Base-by-base conservation (phyloP, 441 rosid genomes). In the Aquilaria agallochum region DNA sequence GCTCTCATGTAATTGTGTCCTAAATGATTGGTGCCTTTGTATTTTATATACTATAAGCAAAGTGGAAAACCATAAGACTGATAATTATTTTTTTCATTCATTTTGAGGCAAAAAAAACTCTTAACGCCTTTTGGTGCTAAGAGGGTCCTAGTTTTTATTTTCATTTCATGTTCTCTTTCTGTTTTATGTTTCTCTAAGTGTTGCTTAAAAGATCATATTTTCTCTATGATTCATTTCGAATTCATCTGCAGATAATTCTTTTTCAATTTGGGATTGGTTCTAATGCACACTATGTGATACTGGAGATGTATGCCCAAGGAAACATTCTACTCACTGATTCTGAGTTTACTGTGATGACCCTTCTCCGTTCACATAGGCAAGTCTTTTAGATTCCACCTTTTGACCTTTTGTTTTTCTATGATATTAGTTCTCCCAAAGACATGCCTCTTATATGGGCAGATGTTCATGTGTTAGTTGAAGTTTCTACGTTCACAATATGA, bases 241-340 rank as follows among this genome's bases (percentile, higher is more conserved):
- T 36, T 71, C 36, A 34, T 53, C 53, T 33, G 42, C 79, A 95
- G 99, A 95, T 95, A 60, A 80, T 95, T 61, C 83, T 95, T 66
- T 95, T 95, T 72, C 97, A 92, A 80, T 95, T 92, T 64, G 98
- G 99, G 20, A 73, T 91, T 56, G 99, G 98, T 31, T 73, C 78
- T 48, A 91, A 89, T 74, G 97, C 97, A 0, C 89, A 92, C 63
- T 95, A 91, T 76, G 85, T 92, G 45, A 89, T 95, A 64, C 54
- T 95, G 88, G 99, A 95, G 87, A 70, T 95, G 74, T 95, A 89
- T 72, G 96, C 99, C 44, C 99, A 92, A 85, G 99, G 97, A 72
- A 95, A 95, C 75, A 86, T 95, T 60, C 69, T 95, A 56, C 97
- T 95, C 32, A 80, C 96, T n/a, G 97, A 95, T 79, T 83, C 92